Evolutionary conservation across 1,284 basidiomycete genomes (phyloP).

Genomic region (Blastosporella zonata): DNA sequence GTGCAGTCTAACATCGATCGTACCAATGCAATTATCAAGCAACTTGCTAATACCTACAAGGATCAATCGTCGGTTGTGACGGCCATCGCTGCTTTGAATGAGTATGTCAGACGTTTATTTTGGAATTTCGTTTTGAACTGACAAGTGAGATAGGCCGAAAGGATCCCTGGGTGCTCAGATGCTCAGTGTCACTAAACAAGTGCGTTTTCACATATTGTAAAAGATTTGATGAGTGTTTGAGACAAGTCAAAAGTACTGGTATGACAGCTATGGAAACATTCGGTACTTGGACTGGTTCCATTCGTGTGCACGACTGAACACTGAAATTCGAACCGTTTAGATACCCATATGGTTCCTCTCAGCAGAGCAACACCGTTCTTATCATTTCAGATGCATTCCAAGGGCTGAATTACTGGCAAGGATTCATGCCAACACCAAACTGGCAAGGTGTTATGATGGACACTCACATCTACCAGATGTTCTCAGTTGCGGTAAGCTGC

Average conservation of each 20-base stretch:
- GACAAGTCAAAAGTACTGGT: conserved; percentile 51
- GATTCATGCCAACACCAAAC: conserved; percentile 59
- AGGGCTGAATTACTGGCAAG: conserved; percentile 69
- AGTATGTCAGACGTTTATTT: conserved; percentile 48
- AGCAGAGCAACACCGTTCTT: conserved; percentile 60
- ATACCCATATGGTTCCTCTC: conserved; percentile 53
- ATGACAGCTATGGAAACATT: conserved; percentile 72
- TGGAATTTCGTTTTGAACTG: conserved; percentile 2
- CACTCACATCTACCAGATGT: conserved; percentile 82
- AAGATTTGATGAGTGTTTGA: neutral
- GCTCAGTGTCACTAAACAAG: conserved; percentile 55
- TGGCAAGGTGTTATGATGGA: conserved; percentile 78
- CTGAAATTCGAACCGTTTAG: conserved; percentile 16
- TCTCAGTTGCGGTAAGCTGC: conserved; percentile 52
- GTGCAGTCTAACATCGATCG: conserved; percentile 66
- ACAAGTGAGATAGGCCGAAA: conserved; percentile 58
- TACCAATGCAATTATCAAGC: conserved; percentile 67
- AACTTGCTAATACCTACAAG: conserved; percentile 59
- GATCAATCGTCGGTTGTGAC: conserved; percentile 58
- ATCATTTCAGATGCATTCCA: conserved; percentile 87
- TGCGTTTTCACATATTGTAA: conserved; percentile 16
- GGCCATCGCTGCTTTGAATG: conserved; percentile 74
- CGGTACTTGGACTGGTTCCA: conserved; percentile 39
- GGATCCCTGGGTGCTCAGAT: conserved; percentile 61
- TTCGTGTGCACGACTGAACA: neutral